Base-by-base conservation (phyloP, 352 stramenopile genomes). In the Pythium aquatile region DNA sequence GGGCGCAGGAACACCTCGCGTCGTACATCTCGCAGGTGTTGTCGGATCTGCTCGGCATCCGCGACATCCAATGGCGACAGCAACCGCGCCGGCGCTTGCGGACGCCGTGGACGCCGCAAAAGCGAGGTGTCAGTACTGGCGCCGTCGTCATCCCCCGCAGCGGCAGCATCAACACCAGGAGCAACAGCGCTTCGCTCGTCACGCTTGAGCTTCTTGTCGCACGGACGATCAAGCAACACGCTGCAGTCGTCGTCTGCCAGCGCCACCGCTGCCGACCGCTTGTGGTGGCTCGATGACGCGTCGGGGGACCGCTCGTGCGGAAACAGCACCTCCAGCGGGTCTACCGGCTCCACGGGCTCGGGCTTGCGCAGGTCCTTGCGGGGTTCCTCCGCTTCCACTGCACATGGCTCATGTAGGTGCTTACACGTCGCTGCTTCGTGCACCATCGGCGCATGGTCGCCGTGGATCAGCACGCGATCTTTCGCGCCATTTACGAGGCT, bases 11-110 rank as follows among this genome's bases (percentile, higher is more conserved):
- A 89, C 52, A 79, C 62, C 66, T 94, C 85, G 33, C 82, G 83
- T 14, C 78, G 80, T 55, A 93, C 75, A 58, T 94, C 85, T 26
- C 77, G 71, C 26, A 94, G 11, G 46, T 93, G 83, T 63, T 91
- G 81, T 3, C 75, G 83, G 61, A 93, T 79, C 62, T 90, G 73
- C 44, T 81, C 69, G 3, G 77, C 75, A 29, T 78, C 79, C 28
- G 80, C 82, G 20, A 70, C 61, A 61, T 82, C 84, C 26, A 94
- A 57, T 9, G 79, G 82, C n/a, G 85, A 94, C 63, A 90, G 65
- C 54, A 76, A 46, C 14, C 55, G 61, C 47, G 16, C 37, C 52
- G 40, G 28, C 32, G 52, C 46, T 30, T 33, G 6, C 33, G 24
- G 63, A 55, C 16, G 57, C 17, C 17, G 59, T n/a, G 32, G 42